These are phyloP conservation scores for Vitis cinerea DNA, from an alignment of 164 flowering plant species.

Conservation along the genomic window DNA sequence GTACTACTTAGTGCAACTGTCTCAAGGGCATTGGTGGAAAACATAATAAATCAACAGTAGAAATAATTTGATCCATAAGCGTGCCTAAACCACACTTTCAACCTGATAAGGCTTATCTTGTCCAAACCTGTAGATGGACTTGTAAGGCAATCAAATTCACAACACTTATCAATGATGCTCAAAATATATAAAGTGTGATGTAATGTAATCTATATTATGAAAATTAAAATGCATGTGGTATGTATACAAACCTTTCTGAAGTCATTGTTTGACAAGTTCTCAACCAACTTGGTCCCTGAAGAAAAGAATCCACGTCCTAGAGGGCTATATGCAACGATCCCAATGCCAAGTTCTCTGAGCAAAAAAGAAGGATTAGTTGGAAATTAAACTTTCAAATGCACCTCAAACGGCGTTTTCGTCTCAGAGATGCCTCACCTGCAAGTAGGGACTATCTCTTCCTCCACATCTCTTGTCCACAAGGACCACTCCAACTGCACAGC, in stretches of 20 bases:
- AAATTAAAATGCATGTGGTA: no score
- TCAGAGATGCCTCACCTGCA: slow-evolving; percentile 26
- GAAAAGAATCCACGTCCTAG: slow-evolving; percentile 60
- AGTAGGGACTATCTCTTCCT: slow-evolving; percentile 37
- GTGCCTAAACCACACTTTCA: no score
- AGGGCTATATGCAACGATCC: slow-evolving; percentile 62
- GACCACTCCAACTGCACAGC: slow-evolving; percentile 74
- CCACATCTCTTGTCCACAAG: slow-evolving; percentile 45
- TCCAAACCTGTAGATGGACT: no score
- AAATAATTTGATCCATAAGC: no score
- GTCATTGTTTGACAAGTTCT: slow-evolving; percentile 33
- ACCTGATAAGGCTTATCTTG: no score
- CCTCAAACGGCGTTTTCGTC: neutral
- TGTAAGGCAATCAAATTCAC: no score
- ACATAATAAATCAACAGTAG: no score
- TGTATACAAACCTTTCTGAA: slow-evolving; percentile 37
- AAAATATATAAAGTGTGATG: no score
- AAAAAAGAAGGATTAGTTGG: neutral
- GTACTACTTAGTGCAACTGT: no score
- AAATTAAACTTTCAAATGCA: neutral
- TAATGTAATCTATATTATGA: no score
- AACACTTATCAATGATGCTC: no score
- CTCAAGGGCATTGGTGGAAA: no score
- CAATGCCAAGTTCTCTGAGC: slow-evolving; percentile 49
- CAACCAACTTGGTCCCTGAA: slow-evolving; percentile 41